phyloP scores from a whole-genome alignment of 2,329 filamentous ascomycete genomes.

The Hypoxylon sp. region DNA sequence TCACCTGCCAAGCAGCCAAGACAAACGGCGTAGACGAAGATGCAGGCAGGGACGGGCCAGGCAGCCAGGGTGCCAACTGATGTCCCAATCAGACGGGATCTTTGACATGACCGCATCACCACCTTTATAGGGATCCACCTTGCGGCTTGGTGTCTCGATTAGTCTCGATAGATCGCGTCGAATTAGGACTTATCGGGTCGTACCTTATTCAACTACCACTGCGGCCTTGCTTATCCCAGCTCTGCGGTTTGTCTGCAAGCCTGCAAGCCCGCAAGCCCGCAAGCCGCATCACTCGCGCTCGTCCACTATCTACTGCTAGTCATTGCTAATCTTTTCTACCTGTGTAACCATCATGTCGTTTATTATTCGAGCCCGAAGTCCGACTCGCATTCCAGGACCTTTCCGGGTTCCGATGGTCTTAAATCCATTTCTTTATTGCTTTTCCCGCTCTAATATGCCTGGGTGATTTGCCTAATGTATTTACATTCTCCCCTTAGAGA shows the following conservation, averaged over 20 bases:
- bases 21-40: neutral
- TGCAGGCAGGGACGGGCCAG: neutral
- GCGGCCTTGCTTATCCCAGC: neutral
- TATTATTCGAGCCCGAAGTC: slow-evolving; percentile 28
- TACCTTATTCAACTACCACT: neutral
- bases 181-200: slow-evolving; percentile 19
- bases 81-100: slow-evolving; percentile 5
- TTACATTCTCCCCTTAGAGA: slow-evolving; percentile 7
- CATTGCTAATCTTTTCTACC: neutral
- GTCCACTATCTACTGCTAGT: neutral
- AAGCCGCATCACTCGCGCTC: neutral
- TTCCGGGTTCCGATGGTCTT: slow-evolving; percentile 28
- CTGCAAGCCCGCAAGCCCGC: too few species aligned
- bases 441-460: neutral
- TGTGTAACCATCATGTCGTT: slow-evolving; percentile 26
- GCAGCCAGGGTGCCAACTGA: neutral
- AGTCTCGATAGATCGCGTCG: slow-evolving; percentile 27
- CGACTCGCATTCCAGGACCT: slow-evolving; percentile 25
- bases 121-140: slow-evolving; percentile 23
- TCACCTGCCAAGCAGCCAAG: neutral
- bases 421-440: slow-evolving; percentile 21
- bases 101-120: slow-evolving; percentile 39
- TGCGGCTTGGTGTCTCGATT: slow-evolving; percentile 26
- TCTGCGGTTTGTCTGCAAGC: slow-evolving; percentile 4
- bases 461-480: slow-evolving; percentile 7